These are phyloP conservation scores for Paramecium biaurelia DNA, from an alignment of 73 alveolate species.

Conservation along the genomic window DNA sequence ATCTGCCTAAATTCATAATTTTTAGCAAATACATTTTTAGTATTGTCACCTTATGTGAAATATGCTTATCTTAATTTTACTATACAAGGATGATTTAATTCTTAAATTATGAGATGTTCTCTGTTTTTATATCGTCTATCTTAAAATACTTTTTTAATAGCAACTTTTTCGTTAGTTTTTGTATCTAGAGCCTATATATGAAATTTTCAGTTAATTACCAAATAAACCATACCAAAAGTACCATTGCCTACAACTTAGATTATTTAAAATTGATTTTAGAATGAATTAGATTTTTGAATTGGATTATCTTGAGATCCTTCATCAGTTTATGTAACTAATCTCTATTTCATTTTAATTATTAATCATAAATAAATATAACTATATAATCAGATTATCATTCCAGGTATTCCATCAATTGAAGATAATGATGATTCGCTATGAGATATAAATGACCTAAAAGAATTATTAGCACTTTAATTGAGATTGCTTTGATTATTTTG, in stretches of 20 bases:
- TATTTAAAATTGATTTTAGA: background rate
- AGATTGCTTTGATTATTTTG: background rate
- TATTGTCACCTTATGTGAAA: slow-evolving; percentile 85
- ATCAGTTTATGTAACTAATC: background rate
- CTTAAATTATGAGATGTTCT: slow-evolving; percentile 87
- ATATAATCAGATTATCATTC: background rate
- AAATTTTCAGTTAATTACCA: slow-evolving; percentile 42
- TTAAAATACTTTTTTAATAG: slow-evolving; percentile 83
- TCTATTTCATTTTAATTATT: background rate
- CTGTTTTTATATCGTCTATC: slow-evolving; percentile 92
- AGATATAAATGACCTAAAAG: background rate
- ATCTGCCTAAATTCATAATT: slow-evolving; percentile 52
- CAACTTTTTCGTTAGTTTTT: slow-evolving; percentile 82
- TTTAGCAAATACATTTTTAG: slow-evolving; percentile 62
- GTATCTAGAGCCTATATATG: background rate
- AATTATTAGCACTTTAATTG: background rate
- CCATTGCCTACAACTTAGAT: slow-evolving; percentile 76
- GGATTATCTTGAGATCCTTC: background rate
- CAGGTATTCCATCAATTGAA: slow-evolving; percentile 12
- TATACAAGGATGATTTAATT: slow-evolving; percentile 85
- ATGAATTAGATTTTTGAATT: background rate
- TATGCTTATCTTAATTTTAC: slow-evolving; percentile 80
- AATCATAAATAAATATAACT: background rate
- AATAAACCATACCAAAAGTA: slow-evolving; percentile 77
- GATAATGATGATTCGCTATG: background rate